phyloP scores from a whole-genome alignment of 1,139 yeast genomes.

The Magnusiomyces suaveolens region DNA sequence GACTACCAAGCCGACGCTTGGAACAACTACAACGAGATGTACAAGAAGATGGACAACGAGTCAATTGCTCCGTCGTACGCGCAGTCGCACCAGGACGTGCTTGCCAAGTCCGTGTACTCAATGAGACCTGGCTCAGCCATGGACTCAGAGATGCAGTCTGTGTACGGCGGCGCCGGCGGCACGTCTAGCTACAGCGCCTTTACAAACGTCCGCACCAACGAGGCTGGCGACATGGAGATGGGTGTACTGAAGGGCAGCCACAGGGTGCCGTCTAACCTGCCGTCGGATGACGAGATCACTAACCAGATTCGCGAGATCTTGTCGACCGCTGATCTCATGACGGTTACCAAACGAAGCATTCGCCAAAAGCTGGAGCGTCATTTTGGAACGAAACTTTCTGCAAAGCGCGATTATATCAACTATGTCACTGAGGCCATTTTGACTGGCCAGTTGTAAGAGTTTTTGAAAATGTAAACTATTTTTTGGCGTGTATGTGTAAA shows the following conservation, averaged over 20 bases:
- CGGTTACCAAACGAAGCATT: slow-evolving; percentile 34
- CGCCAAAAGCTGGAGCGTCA: slow-evolving; percentile 31
- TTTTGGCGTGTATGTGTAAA: no score
- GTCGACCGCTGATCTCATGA: slow-evolving; percentile 33
- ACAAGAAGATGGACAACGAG: slow-evolving; percentile 8
- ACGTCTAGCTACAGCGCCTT: not conserved
- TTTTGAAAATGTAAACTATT: no score
- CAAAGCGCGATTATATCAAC: slow-evolving; percentile 34
- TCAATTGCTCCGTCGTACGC: slow-evolving; percentile 9
- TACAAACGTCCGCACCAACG: not conserved
- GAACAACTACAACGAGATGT: slow-evolving; percentile 23
- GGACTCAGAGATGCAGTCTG: not conserved
- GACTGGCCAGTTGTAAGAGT: slow-evolving; percentile 33
- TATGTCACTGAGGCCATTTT: slow-evolving; percentile 35
- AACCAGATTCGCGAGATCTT: slow-evolving; percentile 32
- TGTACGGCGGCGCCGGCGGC: not conserved
- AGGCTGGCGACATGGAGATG: slow-evolving; percentile 21
- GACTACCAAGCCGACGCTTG: slow-evolving; percentile 34
- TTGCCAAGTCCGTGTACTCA: slow-evolving; percentile 14
- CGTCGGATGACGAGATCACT: slow-evolving; percentile 33
- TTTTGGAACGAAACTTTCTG: slow-evolving; percentile 29
- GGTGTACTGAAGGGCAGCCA: slow-evolving; percentile 13
- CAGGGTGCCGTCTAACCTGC: slow-evolving; percentile 18
- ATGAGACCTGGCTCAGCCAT: slow-evolving; percentile 1
- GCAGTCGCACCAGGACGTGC: slow-evolving; percentile 9